Evolutionary conservation across 2,329 filamentous ascomycete genomes (phyloP).

Genomic region (Penicillium sp.): DNA sequence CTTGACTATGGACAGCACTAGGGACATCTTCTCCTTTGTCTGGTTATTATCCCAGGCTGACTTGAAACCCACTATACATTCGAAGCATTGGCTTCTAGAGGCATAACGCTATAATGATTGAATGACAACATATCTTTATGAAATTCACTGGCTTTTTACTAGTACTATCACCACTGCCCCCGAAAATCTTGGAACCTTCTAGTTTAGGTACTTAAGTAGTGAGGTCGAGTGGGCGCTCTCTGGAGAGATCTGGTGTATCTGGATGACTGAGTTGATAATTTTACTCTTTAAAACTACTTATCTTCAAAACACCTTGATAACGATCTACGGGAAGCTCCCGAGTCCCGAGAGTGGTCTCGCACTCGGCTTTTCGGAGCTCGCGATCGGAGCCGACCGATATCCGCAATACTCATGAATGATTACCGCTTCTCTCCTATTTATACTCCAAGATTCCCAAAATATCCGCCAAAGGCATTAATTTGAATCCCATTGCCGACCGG

Average conservation of each 20-base stretch:
- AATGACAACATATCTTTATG: not conserved
- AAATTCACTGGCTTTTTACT: not conserved
- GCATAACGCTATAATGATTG: not conserved
- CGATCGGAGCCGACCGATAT: slow-evolving; percentile 6
- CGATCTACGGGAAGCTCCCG: no score
- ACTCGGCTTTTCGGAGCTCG: not conserved
- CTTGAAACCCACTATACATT: not conserved
- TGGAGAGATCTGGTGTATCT: no score
- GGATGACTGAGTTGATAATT: not conserved
- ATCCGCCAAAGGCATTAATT: not conserved
- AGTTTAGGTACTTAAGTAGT: not conserved
- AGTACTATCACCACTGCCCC: not conserved
- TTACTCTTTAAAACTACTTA: not conserved
- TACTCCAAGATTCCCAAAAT: not conserved
- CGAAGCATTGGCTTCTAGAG: not conserved
- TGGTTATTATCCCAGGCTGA: not conserved
- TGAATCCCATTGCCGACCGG: no score
- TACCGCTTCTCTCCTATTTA: not conserved
- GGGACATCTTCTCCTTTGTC: not conserved
- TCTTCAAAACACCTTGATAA: not conserved
- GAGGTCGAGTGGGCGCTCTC: no score
- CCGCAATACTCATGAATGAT: not conserved
- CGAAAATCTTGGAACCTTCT: not conserved
- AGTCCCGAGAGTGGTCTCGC: not conserved
- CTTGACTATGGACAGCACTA: not conserved